Evolutionary conservation across 768 basidiomycete species (phyloP).

Genomic region (Russula lepida): DNA sequence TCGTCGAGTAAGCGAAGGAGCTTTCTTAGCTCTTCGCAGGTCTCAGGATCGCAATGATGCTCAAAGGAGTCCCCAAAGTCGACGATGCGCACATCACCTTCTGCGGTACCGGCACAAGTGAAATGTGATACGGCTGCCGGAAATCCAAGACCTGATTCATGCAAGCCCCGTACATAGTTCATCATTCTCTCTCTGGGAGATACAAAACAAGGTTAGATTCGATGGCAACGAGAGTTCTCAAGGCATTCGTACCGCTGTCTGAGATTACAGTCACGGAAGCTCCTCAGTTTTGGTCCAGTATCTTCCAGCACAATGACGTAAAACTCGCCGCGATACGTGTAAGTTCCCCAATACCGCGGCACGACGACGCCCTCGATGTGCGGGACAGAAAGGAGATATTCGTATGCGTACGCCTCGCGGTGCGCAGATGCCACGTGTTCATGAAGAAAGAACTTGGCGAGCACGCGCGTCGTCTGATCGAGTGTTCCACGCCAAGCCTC

Average conservation of each 20-base stretch:
- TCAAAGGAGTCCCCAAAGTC: conserved; percentile 11
- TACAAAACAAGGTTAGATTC: neutral
- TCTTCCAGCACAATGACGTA: conserved; percentile 11
- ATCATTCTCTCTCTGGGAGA: neutral
- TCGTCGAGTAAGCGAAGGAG: neutral
- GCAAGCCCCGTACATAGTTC: neutral
- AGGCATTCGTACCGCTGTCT: neutral
- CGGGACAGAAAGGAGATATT: neutral
- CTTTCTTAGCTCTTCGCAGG: conserved; percentile 4
- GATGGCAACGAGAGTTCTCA: neutral
- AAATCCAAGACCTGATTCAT: conserved; percentile 5
- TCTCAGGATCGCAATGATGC: conserved; percentile 1
- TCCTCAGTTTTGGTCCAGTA: conserved; percentile 5
- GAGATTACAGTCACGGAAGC: conserved; percentile 1
- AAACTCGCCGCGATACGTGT: conserved; percentile 13
- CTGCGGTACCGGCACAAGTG: neutral
- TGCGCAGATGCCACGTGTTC: conserved; percentile 7
- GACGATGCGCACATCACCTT: neutral
- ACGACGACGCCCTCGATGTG: conserved; percentile 1
- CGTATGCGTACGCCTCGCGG: conserved; percentile 9
- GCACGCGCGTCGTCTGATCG: neutral
- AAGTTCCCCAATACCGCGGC: conserved; percentile 9
- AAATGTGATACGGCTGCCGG: conserved; percentile 5
- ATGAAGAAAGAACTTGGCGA: conserved; percentile 13
- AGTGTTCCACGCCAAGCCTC: conserved; percentile 14